Percentiles rank a stretch among this genome's conserved stretches.
phyloP scores from a whole-genome alignment of 2,329 filamentous ascomycete species.

The Paecilomyces variotii region DNA sequence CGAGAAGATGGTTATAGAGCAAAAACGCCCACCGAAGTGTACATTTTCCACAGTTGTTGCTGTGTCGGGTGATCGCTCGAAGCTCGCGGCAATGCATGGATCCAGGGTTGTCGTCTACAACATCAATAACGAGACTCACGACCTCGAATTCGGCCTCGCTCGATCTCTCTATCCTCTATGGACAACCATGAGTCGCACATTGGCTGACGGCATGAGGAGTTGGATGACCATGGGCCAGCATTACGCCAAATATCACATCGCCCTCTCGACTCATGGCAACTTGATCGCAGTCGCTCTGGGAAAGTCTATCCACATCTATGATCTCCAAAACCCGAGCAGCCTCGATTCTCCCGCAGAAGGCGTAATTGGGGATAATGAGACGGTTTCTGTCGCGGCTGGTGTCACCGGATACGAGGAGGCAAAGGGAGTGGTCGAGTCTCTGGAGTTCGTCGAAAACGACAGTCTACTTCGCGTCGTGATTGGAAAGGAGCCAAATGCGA shows the following conservation, averaged over 20 bases:
- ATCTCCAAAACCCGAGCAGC: conserved; percentile 4
- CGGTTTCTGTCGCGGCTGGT: background rate
- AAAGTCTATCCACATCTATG: conserved; percentile 14
- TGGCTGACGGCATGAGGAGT: conserved; percentile 4
- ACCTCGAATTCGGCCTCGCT: conserved; percentile 6
- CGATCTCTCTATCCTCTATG: conserved; percentile 12
- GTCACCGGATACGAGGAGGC: conserved; percentile 10
- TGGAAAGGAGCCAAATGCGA: conserved; percentile 10
- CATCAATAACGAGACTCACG: background rate
- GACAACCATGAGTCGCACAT: conserved; percentile 10
- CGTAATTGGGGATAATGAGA: conserved; percentile 6
- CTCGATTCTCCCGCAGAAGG: conserved; percentile 9
- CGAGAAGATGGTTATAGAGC: conserved; percentile 4
- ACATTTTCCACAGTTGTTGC: conserved; percentile 5
- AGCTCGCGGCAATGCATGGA: conserved; percentile 8
- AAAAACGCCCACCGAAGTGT: conserved; percentile 5
- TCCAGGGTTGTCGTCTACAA: conserved; percentile 7
- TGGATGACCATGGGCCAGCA: conserved; percentile 6
- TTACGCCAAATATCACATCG: conserved; percentile 10
- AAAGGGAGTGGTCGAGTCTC: conserved; percentile 11
- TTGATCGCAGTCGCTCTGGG: conserved; percentile 12
- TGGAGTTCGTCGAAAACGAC: conserved; percentile 13
- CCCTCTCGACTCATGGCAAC: conserved; percentile 9
- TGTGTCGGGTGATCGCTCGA: conserved; percentile 6
- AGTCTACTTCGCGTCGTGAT: conserved; percentile 13